Percentiles rank a stretch among this genome's conserved stretches.
Evolutionary conservation across 257 asterid species (phyloP).

Genomic region (Lithospermum erythrorhizon): DNA sequence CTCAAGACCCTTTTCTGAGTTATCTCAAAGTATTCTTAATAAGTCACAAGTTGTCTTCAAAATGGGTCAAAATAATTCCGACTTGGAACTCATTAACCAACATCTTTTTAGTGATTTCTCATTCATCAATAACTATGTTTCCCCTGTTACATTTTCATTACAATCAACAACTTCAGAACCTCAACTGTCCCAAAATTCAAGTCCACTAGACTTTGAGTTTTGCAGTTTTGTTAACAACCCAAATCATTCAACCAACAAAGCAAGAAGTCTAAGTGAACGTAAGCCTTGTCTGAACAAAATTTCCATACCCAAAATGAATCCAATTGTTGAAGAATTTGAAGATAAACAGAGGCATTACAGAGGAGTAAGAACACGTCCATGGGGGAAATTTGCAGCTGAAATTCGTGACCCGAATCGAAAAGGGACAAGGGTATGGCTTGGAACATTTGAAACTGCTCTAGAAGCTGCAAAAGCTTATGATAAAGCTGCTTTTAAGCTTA

Average conservation of each 20-base stretch:
- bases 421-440: constrained; percentile 34
- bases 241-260: not conserved
- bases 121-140: not conserved
- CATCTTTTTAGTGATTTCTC: constrained; percentile 13
- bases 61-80: not conserved
- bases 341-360: constrained; percentile 26
- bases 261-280: constrained; percentile 20
- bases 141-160: not conserved
- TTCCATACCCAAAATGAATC: constrained; percentile 31
- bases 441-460: constrained; percentile 30
- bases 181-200: constrained; percentile 9
- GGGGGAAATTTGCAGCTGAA: constrained; percentile 41
- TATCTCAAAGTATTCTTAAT: not conserved
- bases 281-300: constrained; percentile 55
- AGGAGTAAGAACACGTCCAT: constrained; percentile 35
- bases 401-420: constrained; percentile 32
- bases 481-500: constrained; percentile 28
- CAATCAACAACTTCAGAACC: not conserved
- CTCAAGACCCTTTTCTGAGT: too few species aligned
- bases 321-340: constrained; percentile 13
- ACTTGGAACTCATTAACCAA: constrained; percentile 9
- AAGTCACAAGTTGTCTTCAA: not conserved
- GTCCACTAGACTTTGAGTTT: not conserved
- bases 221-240: not conserved
- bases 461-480: constrained; percentile 37